Evolutionary conservation across 164 flowering plant species (phyloP).

Genomic region (Houttuynia cordata): DNA sequence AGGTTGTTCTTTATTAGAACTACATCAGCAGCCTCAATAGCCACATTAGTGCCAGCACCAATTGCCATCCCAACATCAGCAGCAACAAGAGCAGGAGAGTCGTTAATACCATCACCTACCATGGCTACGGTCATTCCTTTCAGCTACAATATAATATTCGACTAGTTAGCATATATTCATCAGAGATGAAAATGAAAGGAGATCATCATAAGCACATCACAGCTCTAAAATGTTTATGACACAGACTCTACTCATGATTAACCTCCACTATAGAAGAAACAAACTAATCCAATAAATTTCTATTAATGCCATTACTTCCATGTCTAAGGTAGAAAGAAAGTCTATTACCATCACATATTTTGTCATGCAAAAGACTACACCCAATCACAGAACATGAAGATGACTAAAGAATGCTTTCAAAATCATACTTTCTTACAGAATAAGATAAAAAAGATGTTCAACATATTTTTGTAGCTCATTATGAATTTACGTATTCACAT

Average conservation of each 20-base stretch:
- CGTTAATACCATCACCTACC: conserved; percentile 98
- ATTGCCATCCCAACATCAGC: conserved; percentile 98
- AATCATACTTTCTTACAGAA: background rate
- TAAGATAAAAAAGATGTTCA: background rate
- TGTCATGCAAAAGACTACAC: too few relatives aligned
- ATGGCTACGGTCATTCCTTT: conserved; percentile 63
- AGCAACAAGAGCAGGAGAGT: conserved; percentile 85
- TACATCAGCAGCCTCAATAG: conserved; percentile 92
- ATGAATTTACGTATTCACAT: background rate
- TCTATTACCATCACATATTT: too few relatives aligned
- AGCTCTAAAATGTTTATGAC: background rate
- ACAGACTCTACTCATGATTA: background rate
- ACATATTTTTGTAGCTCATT: background rate
- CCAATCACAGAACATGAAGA: too few relatives aligned
- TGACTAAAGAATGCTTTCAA: too few relatives aligned
- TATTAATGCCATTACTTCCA: background rate
- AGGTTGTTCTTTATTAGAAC: conserved; percentile 81
- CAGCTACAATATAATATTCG: conserved; percentile 24
- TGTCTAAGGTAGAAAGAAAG: too few relatives aligned
- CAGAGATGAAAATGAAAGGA: background rate
- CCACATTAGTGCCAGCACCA: conserved; percentile 91
- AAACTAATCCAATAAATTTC: background rate
- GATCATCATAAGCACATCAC: background rate
- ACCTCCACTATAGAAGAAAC: background rate
- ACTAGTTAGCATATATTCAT: background rate